phyloP scores from a whole-genome alignment of 208 protist genomes.

The Polymyxa betae region DNA sequence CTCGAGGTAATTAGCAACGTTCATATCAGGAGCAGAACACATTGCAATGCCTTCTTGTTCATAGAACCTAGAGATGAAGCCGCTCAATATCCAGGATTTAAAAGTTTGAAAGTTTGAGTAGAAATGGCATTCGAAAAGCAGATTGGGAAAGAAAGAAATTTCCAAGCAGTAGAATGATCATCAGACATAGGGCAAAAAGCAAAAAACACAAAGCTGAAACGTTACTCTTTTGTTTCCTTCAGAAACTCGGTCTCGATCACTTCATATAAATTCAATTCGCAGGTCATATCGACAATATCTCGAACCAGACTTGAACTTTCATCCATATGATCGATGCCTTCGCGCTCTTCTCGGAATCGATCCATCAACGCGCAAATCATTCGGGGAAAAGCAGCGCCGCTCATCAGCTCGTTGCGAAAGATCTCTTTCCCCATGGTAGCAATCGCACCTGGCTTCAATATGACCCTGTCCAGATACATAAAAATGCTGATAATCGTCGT shows the following conservation, averaged over 20 bases:
- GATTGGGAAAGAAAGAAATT: too few relatives aligned
- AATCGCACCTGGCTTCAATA: background rate
- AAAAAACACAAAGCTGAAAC: background rate
- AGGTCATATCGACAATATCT: background rate
- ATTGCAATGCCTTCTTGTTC: background rate
- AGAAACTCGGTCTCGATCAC: slow-evolving; percentile 24
- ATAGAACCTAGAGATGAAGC: background rate
- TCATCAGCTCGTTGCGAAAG: background rate
- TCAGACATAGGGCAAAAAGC: too few relatives aligned
- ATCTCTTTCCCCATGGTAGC: background rate
- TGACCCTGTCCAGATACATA: background rate
- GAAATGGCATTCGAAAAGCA: too few relatives aligned
- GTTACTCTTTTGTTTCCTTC: background rate
- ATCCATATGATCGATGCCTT: background rate
- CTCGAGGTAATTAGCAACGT: background rate
- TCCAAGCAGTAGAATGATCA: too few relatives aligned
- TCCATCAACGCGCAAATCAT: background rate
- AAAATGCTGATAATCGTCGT: background rate
- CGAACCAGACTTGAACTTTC: background rate
- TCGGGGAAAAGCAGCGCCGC: background rate
- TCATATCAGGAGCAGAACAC: background rate
- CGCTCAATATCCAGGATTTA: too few relatives aligned
- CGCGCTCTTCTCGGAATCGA: background rate
- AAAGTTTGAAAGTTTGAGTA: too few relatives aligned
- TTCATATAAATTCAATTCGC: background rate